Base-by-base conservation (phyloP, 2,329 filamentous ascomycete species). In the Pyrenophora teres region DNA sequence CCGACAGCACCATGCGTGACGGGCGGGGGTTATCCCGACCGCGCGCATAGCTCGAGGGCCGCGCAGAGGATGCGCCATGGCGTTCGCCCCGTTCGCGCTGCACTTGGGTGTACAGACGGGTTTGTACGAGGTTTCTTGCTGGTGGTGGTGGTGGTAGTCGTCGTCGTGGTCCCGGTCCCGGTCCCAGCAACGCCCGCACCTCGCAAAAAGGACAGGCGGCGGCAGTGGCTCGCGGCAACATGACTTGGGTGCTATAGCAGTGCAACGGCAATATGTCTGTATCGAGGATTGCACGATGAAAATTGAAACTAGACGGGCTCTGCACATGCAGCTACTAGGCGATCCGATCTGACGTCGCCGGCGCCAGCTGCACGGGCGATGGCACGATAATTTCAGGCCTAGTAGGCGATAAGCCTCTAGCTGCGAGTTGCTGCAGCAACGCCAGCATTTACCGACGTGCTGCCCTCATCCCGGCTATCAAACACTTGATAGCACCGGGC, bases 1-100 rank as follows among this genome's bases (percentile, higher is more conserved):
- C 72, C 9, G 81, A 81, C 16, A 84, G 73, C 6, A 74, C 70
- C 79, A 83, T 83, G 40, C 68, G 62, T 15, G 80, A 77, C 1
- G 80, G 80, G 27, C 51, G 52, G 40, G 50, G 48, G 19, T 16
- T 58, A 31, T 36, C 57, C n/a, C 47, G 50, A 6, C 50, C 40
- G 41, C 52, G 32, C 16, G 37, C 49, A 54, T 50, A 37, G 40
- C 52, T 45, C 33, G 41, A 23, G 27, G 50, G 45, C 18, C 40
- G n/a, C 27, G 33, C 15, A 18, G 45, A 30, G 3, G 35, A 37
- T 23, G 49, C 36, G 27, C 15, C 32, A 51, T 51, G 46, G 36
- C 44, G 50, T n/a, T 54, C 44, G 12, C 50, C 50, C 23, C 47
- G 37, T 32, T 55, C 40, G 21, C 45, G 47, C 52, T 70, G 68